Percentiles rank a stretch among this genome's conserved stretches.
Evolutionary conservation across 768 basidiomycete species (phyloP).

Genomic region (Omphalotus guepiniiformis): DNA sequence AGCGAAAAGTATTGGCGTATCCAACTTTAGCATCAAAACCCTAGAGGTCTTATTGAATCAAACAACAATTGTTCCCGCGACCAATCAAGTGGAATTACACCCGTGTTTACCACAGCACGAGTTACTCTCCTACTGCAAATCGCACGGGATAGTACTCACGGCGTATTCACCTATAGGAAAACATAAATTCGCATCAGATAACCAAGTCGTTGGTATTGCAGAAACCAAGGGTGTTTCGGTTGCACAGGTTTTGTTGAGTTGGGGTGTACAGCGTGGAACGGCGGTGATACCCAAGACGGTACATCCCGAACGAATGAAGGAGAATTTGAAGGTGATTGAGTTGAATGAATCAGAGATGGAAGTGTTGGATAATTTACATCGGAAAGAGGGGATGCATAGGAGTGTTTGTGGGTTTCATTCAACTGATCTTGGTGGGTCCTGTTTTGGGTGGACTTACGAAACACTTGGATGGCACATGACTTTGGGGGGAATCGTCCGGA

Average conservation of each 20-base stretch:
- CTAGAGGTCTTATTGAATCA: conserved; percentile 31
- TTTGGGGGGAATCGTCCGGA: conserved; percentile 20
- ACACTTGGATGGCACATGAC: conserved; percentile 33
- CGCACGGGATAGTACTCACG: conserved; percentile 37
- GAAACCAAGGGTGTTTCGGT: conserved; percentile 23
- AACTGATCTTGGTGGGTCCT: conserved; percentile 22
- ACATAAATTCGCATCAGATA: conserved; percentile 22
- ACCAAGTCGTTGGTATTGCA: conserved; percentile 24
- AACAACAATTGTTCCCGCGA: conserved; percentile 37
- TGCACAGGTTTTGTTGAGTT: conserved; percentile 52
- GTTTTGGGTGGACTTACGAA: conserved; percentile 35
- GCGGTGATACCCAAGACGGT: conserved; percentile 53
- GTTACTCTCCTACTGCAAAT: conserved; percentile 37
- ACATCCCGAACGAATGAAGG: conserved; percentile 33
- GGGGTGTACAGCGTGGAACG: conserved; percentile 51
- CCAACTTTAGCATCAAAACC: conserved; percentile 45
- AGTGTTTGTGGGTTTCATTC: conserved; percentile 30
- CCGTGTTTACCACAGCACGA: conserved; percentile 42
- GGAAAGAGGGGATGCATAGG: conserved; percentile 33
- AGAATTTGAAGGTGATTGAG: conserved; percentile 37
- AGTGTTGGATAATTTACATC: conserved; percentile 34
- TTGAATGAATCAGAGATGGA: conserved; percentile 33
- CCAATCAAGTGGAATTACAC: conserved; percentile 41
- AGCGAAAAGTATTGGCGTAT: conserved; percentile 41
- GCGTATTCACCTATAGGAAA: conserved; percentile 46